A percentile compares a stretch with the other conserved stretches of the same genome.
phyloP scores from a whole-genome alignment of 2,329 filamentous ascomycete genomes.

The Aspergillus sp. region DNA sequence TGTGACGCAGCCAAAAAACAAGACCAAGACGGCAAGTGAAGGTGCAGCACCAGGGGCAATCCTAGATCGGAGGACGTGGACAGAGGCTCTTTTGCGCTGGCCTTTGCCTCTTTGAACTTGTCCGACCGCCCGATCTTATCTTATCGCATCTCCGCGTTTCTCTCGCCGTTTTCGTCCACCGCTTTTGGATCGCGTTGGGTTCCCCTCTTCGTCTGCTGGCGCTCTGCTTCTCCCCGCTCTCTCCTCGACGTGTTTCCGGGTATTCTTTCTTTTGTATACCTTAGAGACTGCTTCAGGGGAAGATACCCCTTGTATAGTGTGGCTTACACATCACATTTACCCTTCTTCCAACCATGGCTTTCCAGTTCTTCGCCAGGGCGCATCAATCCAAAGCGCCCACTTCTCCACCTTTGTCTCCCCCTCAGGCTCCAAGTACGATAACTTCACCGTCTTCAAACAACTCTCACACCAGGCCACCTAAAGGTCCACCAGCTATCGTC shows the following conservation, averaged over 20 bases:
- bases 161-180: slow-evolving; percentile 11
- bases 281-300: neutral
- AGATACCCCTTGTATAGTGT: neutral
- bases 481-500: slow-evolving; percentile 34
- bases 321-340: neutral
- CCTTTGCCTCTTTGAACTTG: slow-evolving; percentile 13
- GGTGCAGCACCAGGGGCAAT: slow-evolving; percentile 8
- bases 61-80: slow-evolving; percentile 10
- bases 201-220: slow-evolving; percentile 7
- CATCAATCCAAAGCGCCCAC: slow-evolving; percentile 30
- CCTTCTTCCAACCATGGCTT: slow-evolving; percentile 32
- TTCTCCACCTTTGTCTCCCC: slow-evolving; percentile 27
- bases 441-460: slow-evolving; percentile 17
- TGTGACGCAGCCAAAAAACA: neutral
- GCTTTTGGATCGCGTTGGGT: slow-evolving; percentile 1
- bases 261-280: neutral
- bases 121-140: slow-evolving; percentile 30
- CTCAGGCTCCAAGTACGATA: slow-evolving; percentile 17
- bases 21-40: slow-evolving; percentile 6
- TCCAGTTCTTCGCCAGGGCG: slow-evolving; percentile 41
- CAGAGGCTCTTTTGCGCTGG: slow-evolving; percentile 20
- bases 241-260: neutral
- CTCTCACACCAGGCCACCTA: slow-evolving; percentile 29
- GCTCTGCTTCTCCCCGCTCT: slow-evolving; percentile 10
- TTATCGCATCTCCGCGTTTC: slow-evolving; percentile 42